Conservation (phyloP, 345 rosid genomes). For the Gynandropsis gynandra region DNA sequence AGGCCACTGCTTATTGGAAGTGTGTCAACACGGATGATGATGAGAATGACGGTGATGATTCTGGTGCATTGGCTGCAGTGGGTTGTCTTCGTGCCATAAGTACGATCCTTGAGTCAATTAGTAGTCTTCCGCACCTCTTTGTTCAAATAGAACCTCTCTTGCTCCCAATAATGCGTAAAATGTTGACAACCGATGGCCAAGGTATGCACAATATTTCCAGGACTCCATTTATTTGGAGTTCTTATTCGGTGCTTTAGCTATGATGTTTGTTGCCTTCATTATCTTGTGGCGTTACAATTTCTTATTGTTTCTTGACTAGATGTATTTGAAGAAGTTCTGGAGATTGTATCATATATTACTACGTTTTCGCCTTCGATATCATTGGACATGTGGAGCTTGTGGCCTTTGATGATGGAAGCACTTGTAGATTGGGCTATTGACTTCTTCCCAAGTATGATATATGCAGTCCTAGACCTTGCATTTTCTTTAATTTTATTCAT, state of each 20-base stretch:
- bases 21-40: conserved; percentile 82
- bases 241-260: conserved; percentile 7
- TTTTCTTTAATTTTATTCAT: not conserved
- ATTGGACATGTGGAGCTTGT: conserved; percentile 92
- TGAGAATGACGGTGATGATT: conserved; percentile 80
- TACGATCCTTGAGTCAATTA: conserved; percentile 90
- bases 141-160: conserved; percentile 76
- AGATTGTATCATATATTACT: conserved; percentile 91
- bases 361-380: conserved; percentile 92
- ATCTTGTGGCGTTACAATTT: conserved; percentile 6
- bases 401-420: conserved; percentile 95
- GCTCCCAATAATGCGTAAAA: conserved; percentile 88
- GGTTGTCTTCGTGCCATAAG: conserved; percentile 97
- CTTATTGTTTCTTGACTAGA: conserved; percentile 37
- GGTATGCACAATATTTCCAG: conserved; percentile 36
- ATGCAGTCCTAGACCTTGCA: not conserved
- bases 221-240: conserved; percentile 1
- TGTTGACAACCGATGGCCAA: conserved; percentile 98
- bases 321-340: conserved; percentile 98
- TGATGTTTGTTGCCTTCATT: conserved; percentile 1
- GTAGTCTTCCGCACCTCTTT: conserved; percentile 85
- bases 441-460: conserved; percentile 69
- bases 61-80: conserved; percentile 96
- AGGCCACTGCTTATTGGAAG: conserved; percentile 98
- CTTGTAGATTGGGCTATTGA: conserved; percentile 97